Evolutionary conservation across 805 yeast species (phyloP).

Genomic region (Lachancea lanzarotensis): DNA sequence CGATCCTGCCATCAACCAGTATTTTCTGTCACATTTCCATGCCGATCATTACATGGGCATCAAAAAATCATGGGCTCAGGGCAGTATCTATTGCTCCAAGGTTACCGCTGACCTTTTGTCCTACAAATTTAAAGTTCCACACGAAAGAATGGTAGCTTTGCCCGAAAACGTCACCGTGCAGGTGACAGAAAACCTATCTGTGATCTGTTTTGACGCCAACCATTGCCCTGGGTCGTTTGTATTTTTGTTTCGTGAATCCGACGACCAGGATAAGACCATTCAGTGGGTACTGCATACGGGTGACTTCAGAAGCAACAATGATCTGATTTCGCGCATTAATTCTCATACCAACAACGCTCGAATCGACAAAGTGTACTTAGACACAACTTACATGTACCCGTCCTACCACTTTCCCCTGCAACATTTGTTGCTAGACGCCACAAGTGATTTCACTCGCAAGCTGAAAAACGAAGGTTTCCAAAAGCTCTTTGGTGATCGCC

Average conservation of each 20-base stretch:
- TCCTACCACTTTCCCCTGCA: slow-evolving; percentile 74
- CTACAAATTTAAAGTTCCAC: slow-evolving; percentile 49
- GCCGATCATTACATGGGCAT: slow-evolving; percentile 92
- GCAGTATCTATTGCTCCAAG: slow-evolving; percentile 63
- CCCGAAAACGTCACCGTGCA: slow-evolving; percentile 38
- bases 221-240: slow-evolving; percentile 96
- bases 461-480: slow-evolving; percentile 31
- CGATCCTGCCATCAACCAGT: slow-evolving; percentile 41
- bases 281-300: slow-evolving; percentile 69
- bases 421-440: slow-evolving; percentile 51
- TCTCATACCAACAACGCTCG: slow-evolving; percentile 16
- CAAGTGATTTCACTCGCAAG: slow-evolving; percentile 46
- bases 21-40: slow-evolving; percentile 80
- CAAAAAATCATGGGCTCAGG: slow-evolving; percentile 66
- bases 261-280: slow-evolving; percentile 8
- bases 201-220: slow-evolving; percentile 73
- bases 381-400: slow-evolving; percentile 84
- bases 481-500: slow-evolving; percentile 18
- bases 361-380: slow-evolving; percentile 68
- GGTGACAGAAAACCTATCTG: slow-evolving; percentile 42
- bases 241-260: slow-evolving; percentile 53
- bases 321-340: slow-evolving; percentile 40
- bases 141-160: slow-evolving; percentile 35
- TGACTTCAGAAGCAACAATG: slow-evolving; percentile 69
- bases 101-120: slow-evolving; percentile 57